These are phyloP conservation scores for Coemansia sp. DNA, from an alignment of 192 early-diverging fungal genomes.

Conservation along the genomic window DNA sequence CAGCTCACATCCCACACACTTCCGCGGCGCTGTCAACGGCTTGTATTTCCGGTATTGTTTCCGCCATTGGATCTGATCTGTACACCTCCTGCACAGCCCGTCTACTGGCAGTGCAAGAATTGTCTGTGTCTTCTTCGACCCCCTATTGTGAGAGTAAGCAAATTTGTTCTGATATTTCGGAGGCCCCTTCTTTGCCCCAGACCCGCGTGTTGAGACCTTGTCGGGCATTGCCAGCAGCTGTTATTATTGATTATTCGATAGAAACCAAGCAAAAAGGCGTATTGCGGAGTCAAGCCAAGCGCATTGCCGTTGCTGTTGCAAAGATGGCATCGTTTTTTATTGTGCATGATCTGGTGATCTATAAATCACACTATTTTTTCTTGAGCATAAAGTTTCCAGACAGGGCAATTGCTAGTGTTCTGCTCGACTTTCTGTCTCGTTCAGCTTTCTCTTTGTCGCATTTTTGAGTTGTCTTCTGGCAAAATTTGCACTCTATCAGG, in stretches of 20 bases:
- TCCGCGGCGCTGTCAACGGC: slow-evolving; percentile 86
- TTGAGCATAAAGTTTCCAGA: background rate
- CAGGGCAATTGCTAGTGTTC: background rate
- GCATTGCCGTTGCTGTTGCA: background rate
- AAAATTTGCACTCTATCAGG: background rate
- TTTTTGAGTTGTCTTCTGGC: background rate
- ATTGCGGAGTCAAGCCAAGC: background rate
- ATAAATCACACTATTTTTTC: background rate
- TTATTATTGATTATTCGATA: background rate
- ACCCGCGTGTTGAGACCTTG: slow-evolving; percentile 40
- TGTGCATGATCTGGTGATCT: background rate
- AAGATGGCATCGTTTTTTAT: background rate
- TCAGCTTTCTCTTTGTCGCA: background rate
- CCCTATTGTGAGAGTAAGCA: slow-evolving; percentile 85
- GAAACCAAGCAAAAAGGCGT: background rate
- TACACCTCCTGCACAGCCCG: slow-evolving; percentile 76
- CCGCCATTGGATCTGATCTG: slow-evolving; percentile 74
- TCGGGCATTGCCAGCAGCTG: slow-evolving; percentile 20
- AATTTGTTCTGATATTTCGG: slow-evolving; percentile 91
- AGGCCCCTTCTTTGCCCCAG: slow-evolving; percentile 63
- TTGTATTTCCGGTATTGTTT: slow-evolving; percentile 98
- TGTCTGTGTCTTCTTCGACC: slow-evolving; percentile 70
- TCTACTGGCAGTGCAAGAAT: slow-evolving; percentile 77
- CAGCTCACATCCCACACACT: slow-evolving; percentile 71
- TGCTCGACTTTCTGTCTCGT: background rate